Conservation (phyloP, 306 rosid genomes). For the Crotalaria pallida region DNA sequence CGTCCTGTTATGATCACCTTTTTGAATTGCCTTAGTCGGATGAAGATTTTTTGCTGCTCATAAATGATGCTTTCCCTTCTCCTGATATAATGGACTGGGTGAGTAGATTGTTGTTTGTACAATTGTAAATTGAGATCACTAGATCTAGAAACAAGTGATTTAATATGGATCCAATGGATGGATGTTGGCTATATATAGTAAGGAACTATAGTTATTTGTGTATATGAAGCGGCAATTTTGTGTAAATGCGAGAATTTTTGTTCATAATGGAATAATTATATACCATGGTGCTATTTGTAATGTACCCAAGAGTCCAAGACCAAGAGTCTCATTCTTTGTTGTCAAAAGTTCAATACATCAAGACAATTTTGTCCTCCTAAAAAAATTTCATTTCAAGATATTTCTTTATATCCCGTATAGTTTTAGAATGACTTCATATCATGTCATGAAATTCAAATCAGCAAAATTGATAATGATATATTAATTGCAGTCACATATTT, state of each 20-base stretch:
- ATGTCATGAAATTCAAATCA: too few relatives aligned
- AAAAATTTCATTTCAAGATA: too few relatives aligned
- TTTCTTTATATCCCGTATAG: too few relatives aligned
- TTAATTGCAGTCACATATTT: too few relatives aligned
- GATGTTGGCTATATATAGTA: conserved; percentile 9
- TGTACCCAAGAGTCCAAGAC: too few relatives aligned
- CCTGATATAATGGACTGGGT: not conserved
- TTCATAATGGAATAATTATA: not conserved
- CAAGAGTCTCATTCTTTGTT: too few relatives aligned
- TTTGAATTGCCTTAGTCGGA: not conserved
- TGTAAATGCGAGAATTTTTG: conserved; percentile 19
- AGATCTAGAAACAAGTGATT: not conserved
- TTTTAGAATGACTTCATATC: too few relatives aligned
- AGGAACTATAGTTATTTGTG: not conserved
- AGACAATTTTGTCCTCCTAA: too few relatives aligned
- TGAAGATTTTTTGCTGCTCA: conserved; percentile 14
- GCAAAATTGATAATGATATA: too few relatives aligned
- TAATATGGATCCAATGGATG: not conserved
- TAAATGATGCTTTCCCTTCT: not conserved
- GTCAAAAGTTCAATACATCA: too few relatives aligned
- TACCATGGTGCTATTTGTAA: too few relatives aligned
- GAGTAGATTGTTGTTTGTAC: not conserved
- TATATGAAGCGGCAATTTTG: conserved; percentile 10
- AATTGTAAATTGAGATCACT: conserved; percentile 4
- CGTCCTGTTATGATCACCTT: not conserved